These are phyloP conservation scores for Lachancea fermentati DNA, from an alignment of 805 yeast species.

Conservation along the genomic window DNA sequence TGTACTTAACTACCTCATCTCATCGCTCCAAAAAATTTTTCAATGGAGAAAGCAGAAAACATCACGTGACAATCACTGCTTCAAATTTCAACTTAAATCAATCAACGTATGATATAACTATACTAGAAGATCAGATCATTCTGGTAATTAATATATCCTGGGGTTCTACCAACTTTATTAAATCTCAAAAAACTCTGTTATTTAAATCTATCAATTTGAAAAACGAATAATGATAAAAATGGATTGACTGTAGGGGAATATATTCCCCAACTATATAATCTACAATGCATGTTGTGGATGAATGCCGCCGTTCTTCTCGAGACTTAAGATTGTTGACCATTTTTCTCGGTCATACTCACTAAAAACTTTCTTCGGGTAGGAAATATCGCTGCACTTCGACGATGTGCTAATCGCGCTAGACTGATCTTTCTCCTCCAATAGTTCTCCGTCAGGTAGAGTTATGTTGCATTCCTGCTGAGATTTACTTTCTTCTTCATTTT, in stretches of 20 bases:
- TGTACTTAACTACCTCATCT: slow-evolving; percentile 4
- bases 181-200: not conserved
- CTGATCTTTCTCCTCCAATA: not conserved
- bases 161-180: not conserved
- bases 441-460: not conserved
- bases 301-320: not conserved
- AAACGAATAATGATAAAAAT: too few species aligned
- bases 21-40: slow-evolving; percentile 1
- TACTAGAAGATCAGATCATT: not conserved
- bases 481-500: not conserved
- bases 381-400: slow-evolving; percentile 14
- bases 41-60: not conserved
- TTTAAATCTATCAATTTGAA: not conserved
- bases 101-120: slow-evolving; percentile 1
- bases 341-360: slow-evolving; percentile 35
- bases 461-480: not conserved
- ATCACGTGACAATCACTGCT: not conserved
- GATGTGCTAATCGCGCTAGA: slow-evolving; percentile 9
- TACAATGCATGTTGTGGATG: not conserved
- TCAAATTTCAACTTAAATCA: too few species aligned
- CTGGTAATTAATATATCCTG: slow-evolving; percentile 1
- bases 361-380: slow-evolving; percentile 25
- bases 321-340: slow-evolving; percentile 22
- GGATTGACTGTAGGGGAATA: not conserved
- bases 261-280: not conserved